A percentile compares a stretch with the other conserved stretches of the same genome.
Conservation (phyloP, 768 basidiomycete genomes). For the Trichaptum fuscoviolaceum region DNA sequence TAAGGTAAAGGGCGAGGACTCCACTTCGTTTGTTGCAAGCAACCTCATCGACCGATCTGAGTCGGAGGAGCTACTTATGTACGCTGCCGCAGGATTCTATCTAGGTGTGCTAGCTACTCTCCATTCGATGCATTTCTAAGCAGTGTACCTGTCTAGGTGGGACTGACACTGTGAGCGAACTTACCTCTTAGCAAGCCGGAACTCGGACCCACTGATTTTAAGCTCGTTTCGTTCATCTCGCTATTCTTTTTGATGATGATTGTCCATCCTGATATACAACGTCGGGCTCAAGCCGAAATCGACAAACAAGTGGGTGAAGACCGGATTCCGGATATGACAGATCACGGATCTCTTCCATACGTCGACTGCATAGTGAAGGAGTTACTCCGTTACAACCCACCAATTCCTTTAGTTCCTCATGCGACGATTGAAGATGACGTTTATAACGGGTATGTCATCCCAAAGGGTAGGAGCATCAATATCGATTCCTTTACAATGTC, state of each 20-base stretch:
- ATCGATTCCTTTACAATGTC: neutral
- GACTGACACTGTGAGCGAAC: neutral
- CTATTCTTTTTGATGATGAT: constrained; percentile 17
- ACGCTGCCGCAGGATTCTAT: neutral
- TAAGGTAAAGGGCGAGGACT: neutral
- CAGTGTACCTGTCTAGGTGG: neutral
- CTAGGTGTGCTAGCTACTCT: neutral
- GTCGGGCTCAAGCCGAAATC: constrained; percentile 22
- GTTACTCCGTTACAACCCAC: constrained; percentile 14
- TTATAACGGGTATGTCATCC: constrained; percentile 21
- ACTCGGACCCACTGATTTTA: too few relatives aligned
- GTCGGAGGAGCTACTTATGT: neutral
- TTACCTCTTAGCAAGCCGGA: neutral
- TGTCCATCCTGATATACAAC: constrained; percentile 18
- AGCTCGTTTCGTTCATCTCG: constrained; percentile 15
- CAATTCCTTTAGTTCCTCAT: constrained; percentile 20
- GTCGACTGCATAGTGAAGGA: constrained; percentile 19
- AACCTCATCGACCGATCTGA: neutral
- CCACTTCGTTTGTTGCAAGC: neutral
- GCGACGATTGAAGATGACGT: constrained; percentile 16
- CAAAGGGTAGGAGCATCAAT: constrained; percentile 20
- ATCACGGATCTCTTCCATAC: constrained; percentile 20
- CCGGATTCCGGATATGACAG: constrained; percentile 22
- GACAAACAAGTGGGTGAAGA: constrained; percentile 19
- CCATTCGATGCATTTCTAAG: neutral